Conservation (phyloP, 2,329 filamentous ascomycete genomes). For the Pseudocercospora pini-densiflorae region DNA sequence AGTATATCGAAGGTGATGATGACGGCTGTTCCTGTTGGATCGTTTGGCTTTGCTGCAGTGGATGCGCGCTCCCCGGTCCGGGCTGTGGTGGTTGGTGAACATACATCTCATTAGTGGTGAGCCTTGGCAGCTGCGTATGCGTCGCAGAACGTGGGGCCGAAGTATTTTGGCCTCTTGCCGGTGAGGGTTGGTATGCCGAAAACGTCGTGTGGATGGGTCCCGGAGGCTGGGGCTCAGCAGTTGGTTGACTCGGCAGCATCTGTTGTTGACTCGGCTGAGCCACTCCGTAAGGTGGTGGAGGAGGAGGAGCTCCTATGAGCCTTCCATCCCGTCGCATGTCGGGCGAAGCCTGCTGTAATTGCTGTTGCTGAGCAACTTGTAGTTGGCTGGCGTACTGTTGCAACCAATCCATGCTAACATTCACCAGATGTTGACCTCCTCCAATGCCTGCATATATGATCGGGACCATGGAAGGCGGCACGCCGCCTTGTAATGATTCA, state of each 20-base stretch:
- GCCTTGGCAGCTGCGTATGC: slow-evolving; percentile 53
- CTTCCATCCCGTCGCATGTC: slow-evolving; percentile 48
- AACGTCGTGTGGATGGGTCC: slow-evolving; percentile 45
- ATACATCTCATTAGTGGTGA: slow-evolving; percentile 59
- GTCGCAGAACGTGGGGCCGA: slow-evolving; percentile 51
- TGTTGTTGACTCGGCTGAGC: slow-evolving; percentile 35
- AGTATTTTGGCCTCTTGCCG: slow-evolving; percentile 40
- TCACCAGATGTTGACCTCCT: slow-evolving; percentile 50
- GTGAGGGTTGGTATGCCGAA: slow-evolving; percentile 42
- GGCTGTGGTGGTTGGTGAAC: slow-evolving; percentile 52
- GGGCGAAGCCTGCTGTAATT: slow-evolving; percentile 43
- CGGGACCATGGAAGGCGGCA: slow-evolving; percentile 57
- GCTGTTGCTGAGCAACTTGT: slow-evolving; percentile 42
- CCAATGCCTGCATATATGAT: slow-evolving; percentile 60
- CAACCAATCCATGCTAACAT: slow-evolving; percentile 55
- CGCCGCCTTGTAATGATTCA: slow-evolving; percentile 56
- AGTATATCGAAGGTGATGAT: slow-evolving; percentile 78
- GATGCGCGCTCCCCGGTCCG: slow-evolving; percentile 45
- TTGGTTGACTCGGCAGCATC: slow-evolving; percentile 45
- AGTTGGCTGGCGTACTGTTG: slow-evolving; percentile 55
- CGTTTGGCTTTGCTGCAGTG: slow-evolving; percentile 53
- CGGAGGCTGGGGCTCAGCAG: slow-evolving; percentile 36
- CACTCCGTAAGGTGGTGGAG: slow-evolving; percentile 28
- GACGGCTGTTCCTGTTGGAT: slow-evolving; percentile 65
- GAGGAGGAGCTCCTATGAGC: slow-evolving; percentile 45